A percentile compares a stretch with the other conserved stretches of the same genome.
phyloP scores from a whole-genome alignment of 257 asterid genomes.

The Fraxinus pennsylvanica region DNA sequence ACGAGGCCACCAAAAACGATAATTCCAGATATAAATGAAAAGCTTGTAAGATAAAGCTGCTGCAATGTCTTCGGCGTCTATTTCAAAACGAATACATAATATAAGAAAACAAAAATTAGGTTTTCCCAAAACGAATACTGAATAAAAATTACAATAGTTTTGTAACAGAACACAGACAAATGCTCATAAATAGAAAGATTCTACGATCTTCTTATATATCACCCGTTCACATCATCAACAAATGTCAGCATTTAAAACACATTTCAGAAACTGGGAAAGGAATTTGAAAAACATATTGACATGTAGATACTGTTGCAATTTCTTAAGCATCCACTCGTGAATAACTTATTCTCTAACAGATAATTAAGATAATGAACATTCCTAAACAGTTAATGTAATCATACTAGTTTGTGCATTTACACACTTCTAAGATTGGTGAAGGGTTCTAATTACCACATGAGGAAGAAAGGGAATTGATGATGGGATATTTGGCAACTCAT shows the following conservation, averaged over 20 bases:
- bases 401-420: constrained; percentile 1
- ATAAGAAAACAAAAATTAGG: constrained; percentile 14
- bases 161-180: not conserved
- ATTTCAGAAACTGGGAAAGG: not conserved
- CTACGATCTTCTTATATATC: not conserved
- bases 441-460: constrained; percentile 57
- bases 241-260: not conserved
- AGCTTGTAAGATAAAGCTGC: constrained; percentile 86
- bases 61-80: constrained; percentile 83
- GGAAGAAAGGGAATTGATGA: constrained; percentile 94
- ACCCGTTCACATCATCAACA: not conserved
- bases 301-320: not conserved
- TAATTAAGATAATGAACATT: not conserved
- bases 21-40: constrained; percentile 74
- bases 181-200: not conserved
- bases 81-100: constrained; percentile 21
- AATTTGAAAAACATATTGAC: not conserved
- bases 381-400: not conserved
- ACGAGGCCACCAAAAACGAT: constrained; percentile 82
- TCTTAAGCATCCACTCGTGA: not conserved
- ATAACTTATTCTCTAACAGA: not conserved
- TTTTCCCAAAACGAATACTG: not conserved
- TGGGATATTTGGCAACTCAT: constrained; percentile 90
- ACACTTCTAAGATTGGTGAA: constrained; percentile 4
- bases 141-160: not conserved